These are phyloP conservation scores for Phoma sp. DNA, from an alignment of 2,329 filamentous ascomycete genomes.

Conservation along the genomic window DNA sequence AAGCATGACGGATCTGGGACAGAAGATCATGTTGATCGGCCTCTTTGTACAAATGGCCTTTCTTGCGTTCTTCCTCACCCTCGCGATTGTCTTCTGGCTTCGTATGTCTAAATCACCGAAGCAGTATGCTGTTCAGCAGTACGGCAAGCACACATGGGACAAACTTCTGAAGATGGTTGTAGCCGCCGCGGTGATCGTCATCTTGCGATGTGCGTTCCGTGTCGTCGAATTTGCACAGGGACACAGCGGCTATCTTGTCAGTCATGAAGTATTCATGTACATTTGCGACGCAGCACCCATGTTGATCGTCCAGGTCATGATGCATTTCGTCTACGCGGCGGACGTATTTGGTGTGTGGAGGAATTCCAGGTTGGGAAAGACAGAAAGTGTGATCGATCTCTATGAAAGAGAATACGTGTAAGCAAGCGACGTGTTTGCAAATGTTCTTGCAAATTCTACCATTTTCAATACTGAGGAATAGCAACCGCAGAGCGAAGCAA, in stretches of 20 bases:
- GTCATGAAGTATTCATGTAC: slow-evolving; percentile 53
- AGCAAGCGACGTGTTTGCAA: background rate
- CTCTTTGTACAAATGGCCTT: slow-evolving; percentile 34
- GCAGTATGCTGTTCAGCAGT: slow-evolving; percentile 21
- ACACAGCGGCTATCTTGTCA: slow-evolving; percentile 52
- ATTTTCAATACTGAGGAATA: no score
- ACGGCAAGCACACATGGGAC: slow-evolving; percentile 44
- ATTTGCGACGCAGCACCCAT: slow-evolving; percentile 55
- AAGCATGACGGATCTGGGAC: slow-evolving; percentile 22
- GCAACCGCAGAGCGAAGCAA: no score
- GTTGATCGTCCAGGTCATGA: slow-evolving; percentile 49
- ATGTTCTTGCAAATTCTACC: no score
- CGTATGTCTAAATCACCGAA: slow-evolving; percentile 26
- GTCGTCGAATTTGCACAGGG: slow-evolving; percentile 57
- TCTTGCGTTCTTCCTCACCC: slow-evolving; percentile 31
- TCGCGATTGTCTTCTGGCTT: slow-evolving; percentile 29
- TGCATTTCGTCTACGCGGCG: slow-evolving; percentile 29
- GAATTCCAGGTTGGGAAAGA: slow-evolving; percentile 16
- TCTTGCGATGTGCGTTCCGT: slow-evolving; percentile 57
- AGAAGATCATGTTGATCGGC: slow-evolving; percentile 32
- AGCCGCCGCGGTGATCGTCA: slow-evolving; percentile 52
- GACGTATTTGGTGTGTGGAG: slow-evolving; percentile 23
- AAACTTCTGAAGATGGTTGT: slow-evolving; percentile 53
- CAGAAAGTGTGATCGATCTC: slow-evolving; percentile 27
- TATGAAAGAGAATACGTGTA: slow-evolving; percentile 18